Conservation (phyloP, 345 rosid species). For the Bruguiera gymnorhiza region DNA sequence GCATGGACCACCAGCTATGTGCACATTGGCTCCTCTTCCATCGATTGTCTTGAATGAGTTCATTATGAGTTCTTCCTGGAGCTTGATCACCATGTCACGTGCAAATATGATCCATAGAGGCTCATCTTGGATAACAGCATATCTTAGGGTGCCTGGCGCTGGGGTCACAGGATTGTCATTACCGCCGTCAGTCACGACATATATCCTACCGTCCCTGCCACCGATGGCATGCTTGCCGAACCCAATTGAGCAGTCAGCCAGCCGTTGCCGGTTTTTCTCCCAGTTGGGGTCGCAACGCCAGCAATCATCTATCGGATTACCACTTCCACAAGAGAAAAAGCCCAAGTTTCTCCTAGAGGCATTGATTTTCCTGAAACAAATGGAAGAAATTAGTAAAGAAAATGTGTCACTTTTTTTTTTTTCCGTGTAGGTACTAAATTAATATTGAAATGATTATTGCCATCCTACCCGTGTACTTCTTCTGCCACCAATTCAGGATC, state of each 20-base stretch:
- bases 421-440: not conserved
- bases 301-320: slow-evolving; percentile 32
- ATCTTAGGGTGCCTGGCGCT: slow-evolving; percentile 19
- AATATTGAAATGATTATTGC: not conserved
- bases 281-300: slow-evolving; percentile 28
- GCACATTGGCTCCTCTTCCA: slow-evolving; percentile 29
- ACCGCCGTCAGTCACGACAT: slow-evolving; percentile 14
- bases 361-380: slow-evolving; percentile 23
- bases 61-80: slow-evolving; percentile 25
- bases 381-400: not conserved
- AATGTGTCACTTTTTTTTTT: not conserved
- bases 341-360: slow-evolving; percentile 21
- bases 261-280: slow-evolving; percentile 21
- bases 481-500: slow-evolving; percentile 25
- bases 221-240: slow-evolving; percentile 30
- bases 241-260: slow-evolving; percentile 31
- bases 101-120: slow-evolving; percentile 28
- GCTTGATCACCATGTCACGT: slow-evolving; percentile 24
- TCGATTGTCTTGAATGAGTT: slow-evolving; percentile 35
- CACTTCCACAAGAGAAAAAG: slow-evolving; percentile 19
- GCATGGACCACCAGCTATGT: slow-evolving; percentile 32
- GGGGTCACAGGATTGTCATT: slow-evolving; percentile 27
- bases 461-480: slow-evolving; percentile 21
- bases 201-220: slow-evolving; percentile 28
- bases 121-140: slow-evolving; percentile 26